A percentile compares a stretch with the other conserved stretches of the same genome.
phyloP scores from a whole-genome alignment of 176 grass and related monocot genomes.

The Oryza longistaminata region DNA sequence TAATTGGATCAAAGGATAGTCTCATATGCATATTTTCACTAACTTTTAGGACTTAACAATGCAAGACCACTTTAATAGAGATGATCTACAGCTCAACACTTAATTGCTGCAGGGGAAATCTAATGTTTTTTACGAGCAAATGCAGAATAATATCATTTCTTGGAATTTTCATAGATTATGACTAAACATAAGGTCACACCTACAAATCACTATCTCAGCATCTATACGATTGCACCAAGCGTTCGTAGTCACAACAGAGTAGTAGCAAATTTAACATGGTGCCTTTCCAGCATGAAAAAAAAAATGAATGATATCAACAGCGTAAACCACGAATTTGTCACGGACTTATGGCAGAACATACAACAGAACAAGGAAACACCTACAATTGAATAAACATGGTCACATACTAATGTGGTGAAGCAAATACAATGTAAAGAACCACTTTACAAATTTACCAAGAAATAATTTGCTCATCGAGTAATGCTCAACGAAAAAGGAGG shows the following conservation, averaged over 20 bases:
- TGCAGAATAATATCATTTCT: background rate
- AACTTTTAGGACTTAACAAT: background rate
- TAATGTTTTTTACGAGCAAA: background rate
- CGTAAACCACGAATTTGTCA: background rate
- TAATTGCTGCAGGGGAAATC: background rate
- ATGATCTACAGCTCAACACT: background rate
- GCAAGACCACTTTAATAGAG: background rate
- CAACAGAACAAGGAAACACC: no score
- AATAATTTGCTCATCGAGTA: background rate
- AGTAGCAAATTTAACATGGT: no score
- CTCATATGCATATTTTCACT: background rate
- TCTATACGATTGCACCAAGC: background rate
- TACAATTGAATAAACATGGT: background rate
- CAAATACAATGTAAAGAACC: background rate
- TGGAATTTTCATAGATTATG: background rate
- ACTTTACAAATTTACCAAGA: background rate
- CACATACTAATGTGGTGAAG: background rate
- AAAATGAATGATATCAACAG: conserved; percentile 5
- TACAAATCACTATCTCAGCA: conserved; percentile 1
- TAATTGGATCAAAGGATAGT: background rate
- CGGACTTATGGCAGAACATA: no score
- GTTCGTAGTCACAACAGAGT: background rate
- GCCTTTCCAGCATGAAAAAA: background rate
- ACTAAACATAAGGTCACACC: background rate
- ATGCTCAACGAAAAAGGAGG: conserved; percentile 16